phyloP scores from a whole-genome alignment of 2,329 filamentous ascomycete species.

The Colletotrichum orchidophilum region DNA sequence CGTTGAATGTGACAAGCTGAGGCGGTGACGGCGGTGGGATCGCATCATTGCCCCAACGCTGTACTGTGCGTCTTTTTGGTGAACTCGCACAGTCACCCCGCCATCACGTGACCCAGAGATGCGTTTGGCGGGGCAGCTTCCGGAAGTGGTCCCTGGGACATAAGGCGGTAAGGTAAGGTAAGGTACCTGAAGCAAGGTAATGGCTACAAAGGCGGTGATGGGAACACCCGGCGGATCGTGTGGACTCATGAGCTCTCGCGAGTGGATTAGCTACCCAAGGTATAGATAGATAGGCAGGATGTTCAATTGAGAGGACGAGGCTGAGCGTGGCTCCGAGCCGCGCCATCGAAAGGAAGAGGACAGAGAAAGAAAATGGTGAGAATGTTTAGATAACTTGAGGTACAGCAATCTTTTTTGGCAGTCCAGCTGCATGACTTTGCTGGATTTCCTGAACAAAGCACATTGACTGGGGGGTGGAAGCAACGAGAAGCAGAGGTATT shows the following conservation, averaged over 20 bases:
- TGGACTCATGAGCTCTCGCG: slow-evolving; percentile 2
- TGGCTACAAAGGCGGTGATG: slow-evolving; percentile 31
- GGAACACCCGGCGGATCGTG: slow-evolving; percentile 27
- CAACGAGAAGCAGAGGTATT: slow-evolving; percentile 28
- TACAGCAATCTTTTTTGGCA: slow-evolving; percentile 2
- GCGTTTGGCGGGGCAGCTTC: slow-evolving; percentile 26
- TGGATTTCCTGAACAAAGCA: slow-evolving; percentile 24
- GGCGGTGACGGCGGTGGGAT: neutral
- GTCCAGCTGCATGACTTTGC: slow-evolving; percentile 8
- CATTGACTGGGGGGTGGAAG: slow-evolving; percentile 27
- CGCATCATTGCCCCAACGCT: neutral
- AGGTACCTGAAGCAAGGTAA: neutral
- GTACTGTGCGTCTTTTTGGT: neutral
- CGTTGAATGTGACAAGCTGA: neutral
- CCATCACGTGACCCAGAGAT: slow-evolving; percentile 16
- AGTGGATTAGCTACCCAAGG: neutral
- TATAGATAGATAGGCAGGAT: neutral
- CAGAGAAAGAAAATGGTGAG: neutral
- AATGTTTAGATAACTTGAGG: slow-evolving; percentile 9
- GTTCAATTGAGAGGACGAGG: neutral
- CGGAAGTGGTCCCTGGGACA: neutral
- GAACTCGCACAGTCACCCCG: slow-evolving; percentile 24
- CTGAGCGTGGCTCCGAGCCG: neutral
- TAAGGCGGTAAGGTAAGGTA: slow-evolving; percentile 1
- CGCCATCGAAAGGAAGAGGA: neutral